A percentile compares a stretch with the other conserved stretches of the same genome.
phyloP scores from a whole-genome alignment of 208 protist species.

The Strigomonas culicis region DNA sequence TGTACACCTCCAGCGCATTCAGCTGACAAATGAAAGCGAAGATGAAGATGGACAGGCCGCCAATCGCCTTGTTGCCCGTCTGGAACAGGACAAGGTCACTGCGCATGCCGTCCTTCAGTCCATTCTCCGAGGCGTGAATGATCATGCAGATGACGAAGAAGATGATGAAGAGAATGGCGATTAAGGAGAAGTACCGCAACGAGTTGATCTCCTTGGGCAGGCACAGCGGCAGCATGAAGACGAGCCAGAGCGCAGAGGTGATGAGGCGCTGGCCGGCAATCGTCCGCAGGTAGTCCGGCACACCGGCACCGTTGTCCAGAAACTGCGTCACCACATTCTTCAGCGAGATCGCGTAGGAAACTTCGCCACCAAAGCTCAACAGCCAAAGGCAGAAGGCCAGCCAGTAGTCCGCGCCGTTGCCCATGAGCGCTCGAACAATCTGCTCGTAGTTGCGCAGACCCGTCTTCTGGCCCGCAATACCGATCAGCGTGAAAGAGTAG shows the following conservation, averaged over 20 bases:
- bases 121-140: conserved; percentile 34
- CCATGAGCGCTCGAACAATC: conserved; percentile 36
- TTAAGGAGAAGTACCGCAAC: conserved; percentile 51
- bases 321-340: conserved; percentile 41
- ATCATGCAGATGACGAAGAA: conserved; percentile 62
- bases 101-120: conserved; percentile 15
- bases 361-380: conserved; percentile 51
- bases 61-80: conserved; percentile 37
- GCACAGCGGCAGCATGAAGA: conserved; percentile 62
- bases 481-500: conserved; percentile 52
- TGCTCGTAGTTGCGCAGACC: conserved; percentile 57
- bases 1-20: conserved; percentile 50
- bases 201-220: conserved; percentile 59
- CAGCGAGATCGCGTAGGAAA: conserved; percentile 56
- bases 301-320: conserved; percentile 12
- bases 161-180: conserved; percentile 44
- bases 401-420: conserved; percentile 45
- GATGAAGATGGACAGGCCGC: conserved; percentile 39
- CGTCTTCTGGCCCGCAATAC: conserved; percentile 27
- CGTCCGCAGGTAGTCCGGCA: conserved; percentile 8
- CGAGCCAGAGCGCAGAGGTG: conserved; percentile 36
- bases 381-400: conserved; percentile 44
- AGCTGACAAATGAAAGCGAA: conserved; percentile 64
- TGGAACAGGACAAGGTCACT: conserved; percentile 35
- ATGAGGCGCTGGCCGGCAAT: conserved; percentile 31